Base-by-base conservation (phyloP, 768 basidiomycete species). In the Serendipita vermifera region DNA sequence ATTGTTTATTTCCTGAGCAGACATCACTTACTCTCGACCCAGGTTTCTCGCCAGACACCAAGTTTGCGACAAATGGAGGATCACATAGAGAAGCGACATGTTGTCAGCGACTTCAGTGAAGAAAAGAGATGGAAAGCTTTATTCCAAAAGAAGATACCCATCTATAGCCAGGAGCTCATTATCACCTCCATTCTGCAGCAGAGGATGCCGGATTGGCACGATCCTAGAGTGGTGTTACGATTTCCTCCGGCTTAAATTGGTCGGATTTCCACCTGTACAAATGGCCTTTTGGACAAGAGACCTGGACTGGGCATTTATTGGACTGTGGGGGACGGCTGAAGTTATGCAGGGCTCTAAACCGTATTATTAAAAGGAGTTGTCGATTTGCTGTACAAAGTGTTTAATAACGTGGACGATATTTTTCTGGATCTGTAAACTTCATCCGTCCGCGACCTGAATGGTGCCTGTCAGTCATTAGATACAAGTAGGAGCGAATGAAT, bases 161-260 rank as follows among this genome's bases (percentile, higher is more conserved):
- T 90, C n/a, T 89, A 86, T 66, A 76, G 75, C 0, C 74, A 77
- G 27, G 86, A 89, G 64, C 69, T 90, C 26, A 65, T 91, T 13
- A 66, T 89, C 58, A 78, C 71, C 32, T 78, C 74, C 0, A 78
- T 80, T 1, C 65, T 88, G 64, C 78, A 71, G 58, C 88, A 89
- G 65, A 68, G 81, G 61, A 70, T 86, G 36, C 20, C 20, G 20
- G 78, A 80, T 22, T 85, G 80, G 79, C 74, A 85, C 24, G 73
- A 75, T 57, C 61, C 48, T 63, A 67, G 62, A 20, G 11, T 41
- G 39, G 26, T 41, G 39, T n/a, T 41, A n/a, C n/a, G n/a, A n/a
- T n/a, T n/a, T n/a, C n/a, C n/a, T n/a, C n/a, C n/a, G n/a, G n/a
- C n/a, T n/a, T n/a, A n/a, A n/a, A n/a, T n/a, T n/a, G n/a, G n/a